phyloP scores from a whole-genome alignment of 352 stramenopile species.

The Pythium monospermum region DNA sequence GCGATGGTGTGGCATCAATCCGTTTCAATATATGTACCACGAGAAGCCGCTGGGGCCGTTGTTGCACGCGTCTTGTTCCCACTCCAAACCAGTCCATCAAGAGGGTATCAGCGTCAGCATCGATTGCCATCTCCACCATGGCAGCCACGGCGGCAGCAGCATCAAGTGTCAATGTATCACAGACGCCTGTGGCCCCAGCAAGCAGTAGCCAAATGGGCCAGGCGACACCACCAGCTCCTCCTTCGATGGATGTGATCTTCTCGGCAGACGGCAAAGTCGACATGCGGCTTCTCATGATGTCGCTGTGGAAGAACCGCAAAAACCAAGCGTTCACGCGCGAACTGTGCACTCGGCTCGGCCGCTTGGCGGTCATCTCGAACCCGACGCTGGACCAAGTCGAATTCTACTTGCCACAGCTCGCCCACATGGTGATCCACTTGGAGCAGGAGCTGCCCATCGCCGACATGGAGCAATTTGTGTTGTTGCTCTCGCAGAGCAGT shows the following conservation, averaged over 20 bases:
- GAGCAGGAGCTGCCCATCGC: constrained; percentile 74
- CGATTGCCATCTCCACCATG: too few species aligned
- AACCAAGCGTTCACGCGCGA: constrained; percentile 54
- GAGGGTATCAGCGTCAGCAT: too few species aligned
- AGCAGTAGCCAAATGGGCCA: too few species aligned
- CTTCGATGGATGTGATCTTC: constrained; percentile 37
- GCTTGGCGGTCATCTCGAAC: constrained; percentile 35
- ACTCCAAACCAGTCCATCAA: too few species aligned
- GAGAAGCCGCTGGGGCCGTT: too few species aligned
- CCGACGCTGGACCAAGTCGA: constrained; percentile 69
- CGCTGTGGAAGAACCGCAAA: constrained; percentile 66
- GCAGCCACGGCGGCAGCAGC: too few species aligned
- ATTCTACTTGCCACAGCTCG: constrained; percentile 76
- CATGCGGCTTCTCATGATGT: constrained; percentile 67
- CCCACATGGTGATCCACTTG: constrained; percentile 80
- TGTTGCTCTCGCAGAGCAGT: constrained; percentile 68
- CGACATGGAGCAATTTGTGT: constrained; percentile 75
- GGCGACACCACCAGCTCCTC: too few species aligned
- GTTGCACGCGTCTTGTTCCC: too few species aligned
- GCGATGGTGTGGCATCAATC: too few species aligned
- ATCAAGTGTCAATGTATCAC: too few species aligned
- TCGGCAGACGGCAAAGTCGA: constrained; percentile 45
- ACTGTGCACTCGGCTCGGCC: constrained; percentile 53
- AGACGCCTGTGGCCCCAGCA: too few species aligned
- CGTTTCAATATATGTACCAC: too few species aligned